Evolutionary conservation across 768 basidiomycete species (phyloP), one percentile per base, ranked within the genome.

Genomic region (Imleria badia): DNA sequence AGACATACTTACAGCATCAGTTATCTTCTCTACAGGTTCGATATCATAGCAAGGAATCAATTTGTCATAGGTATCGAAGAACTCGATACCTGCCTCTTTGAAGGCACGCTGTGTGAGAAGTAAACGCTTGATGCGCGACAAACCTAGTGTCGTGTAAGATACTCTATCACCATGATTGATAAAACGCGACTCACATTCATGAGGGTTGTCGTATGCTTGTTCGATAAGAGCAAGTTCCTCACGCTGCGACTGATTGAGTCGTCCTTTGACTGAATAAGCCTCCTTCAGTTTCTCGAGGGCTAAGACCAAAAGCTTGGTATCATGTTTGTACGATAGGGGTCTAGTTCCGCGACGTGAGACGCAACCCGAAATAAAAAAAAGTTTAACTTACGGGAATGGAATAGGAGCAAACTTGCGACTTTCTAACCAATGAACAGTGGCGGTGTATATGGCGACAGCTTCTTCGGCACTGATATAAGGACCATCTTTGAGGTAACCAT

Each of bases 21-120:
- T 98, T 60, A 99, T 98, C 84, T 99, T 99, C 78, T 99, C 97
- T 15, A 99, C 94, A 0, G 97, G 97, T 70, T 99, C 97, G 58
- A 99, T 98, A 65, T 98, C 96, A 69, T 99, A 98, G 68, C 94
- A 98, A 23, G 95, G 94, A 64, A 98, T 98, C 64, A 98, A 83
- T 72, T 96, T 98, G 79, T 98, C 94, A 65, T 98, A 96, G 0
- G 94, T 97, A 64, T 97, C 94, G 72, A 94, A 96, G 73, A 94
- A 95, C 72, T 93, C 91, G 57, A 99, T 97, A 11, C 97, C 97
- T 22, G 94, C 76, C 70, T 99, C 97, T 76, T 98, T 98, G 84
- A 99, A 99, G 2, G 95, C 94, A 43, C 97, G 90, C 71, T 99
- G 97, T 0, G 97, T 99, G 40, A 99, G 79, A 14, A 99, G 79